A percentile compares a stretch with the other conserved stretches of the same genome.
These are phyloP conservation scores for Pholiota molesta DNA, from an alignment of 768 basidiomycete genomes.

Conservation along the genomic window DNA sequence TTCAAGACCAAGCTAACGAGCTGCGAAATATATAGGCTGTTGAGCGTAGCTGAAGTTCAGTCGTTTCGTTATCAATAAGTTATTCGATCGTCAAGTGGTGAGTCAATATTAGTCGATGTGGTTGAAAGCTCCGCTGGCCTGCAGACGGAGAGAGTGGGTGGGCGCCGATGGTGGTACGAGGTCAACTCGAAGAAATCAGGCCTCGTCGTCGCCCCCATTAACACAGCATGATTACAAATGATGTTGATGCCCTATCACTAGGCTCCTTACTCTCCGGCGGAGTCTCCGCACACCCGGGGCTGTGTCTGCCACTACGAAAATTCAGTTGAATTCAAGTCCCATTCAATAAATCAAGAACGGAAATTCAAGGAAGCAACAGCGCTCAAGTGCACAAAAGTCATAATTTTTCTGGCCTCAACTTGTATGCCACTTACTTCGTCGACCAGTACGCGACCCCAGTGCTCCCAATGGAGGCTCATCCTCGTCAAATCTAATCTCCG, in stretches of 20 bases:
- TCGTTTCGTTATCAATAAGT: slow-evolving; percentile 16
- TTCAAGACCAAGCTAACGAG: background rate
- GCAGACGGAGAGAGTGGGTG: slow-evolving; percentile 28
- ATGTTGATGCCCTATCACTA: slow-evolving; percentile 14
- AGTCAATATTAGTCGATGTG: slow-evolving; percentile 4
- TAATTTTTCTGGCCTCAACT: too few species aligned
- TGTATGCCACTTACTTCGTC: too few species aligned
- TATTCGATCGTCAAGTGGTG: slow-evolving; percentile 5
- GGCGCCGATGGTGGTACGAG: slow-evolving; percentile 24
- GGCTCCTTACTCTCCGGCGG: background rate
- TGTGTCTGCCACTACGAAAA: background rate
- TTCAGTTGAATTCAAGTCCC: too few species aligned
- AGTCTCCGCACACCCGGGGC: too few species aligned
- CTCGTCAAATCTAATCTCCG: background rate
- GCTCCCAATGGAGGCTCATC: background rate
- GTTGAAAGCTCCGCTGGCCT: slow-evolving; percentile 29
- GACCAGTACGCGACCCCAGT: background rate
- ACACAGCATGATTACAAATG: slow-evolving; percentile 3
- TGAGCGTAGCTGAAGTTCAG: slow-evolving; percentile 6
- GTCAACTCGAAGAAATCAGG: slow-evolving; percentile 23
- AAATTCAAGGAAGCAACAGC: background rate
- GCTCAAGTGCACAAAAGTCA: background rate
- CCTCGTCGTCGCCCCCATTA: slow-evolving; percentile 1
- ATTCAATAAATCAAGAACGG: too few species aligned
- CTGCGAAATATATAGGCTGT: background rate